These are phyloP conservation scores for Penicillium sumatraense DNA, from an alignment of 2,329 filamentous ascomycete genomes.

Conservation along the genomic window DNA sequence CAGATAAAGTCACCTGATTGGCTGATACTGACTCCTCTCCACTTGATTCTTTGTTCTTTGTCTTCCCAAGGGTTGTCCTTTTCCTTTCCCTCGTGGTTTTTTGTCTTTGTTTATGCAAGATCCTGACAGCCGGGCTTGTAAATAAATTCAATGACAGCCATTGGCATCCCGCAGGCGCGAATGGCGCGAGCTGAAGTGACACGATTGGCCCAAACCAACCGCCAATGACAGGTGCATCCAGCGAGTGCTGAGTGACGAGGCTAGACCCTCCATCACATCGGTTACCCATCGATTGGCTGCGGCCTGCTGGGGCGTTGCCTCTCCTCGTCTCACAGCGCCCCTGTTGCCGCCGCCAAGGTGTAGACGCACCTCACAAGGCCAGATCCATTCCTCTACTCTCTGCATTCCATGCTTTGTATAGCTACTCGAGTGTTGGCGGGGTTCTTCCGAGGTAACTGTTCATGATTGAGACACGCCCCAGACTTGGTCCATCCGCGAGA, in stretches of 20 bases:
- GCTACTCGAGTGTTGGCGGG: background rate
- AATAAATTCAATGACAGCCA: constrained; percentile 1
- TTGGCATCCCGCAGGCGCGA: constrained; percentile 1
- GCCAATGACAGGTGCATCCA: constrained; percentile 19
- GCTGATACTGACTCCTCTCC: background rate
- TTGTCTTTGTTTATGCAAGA: background rate
- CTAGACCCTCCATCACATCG: constrained; percentile 25
- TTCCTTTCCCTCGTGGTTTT: too few species aligned
- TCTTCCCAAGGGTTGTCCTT: background rate
- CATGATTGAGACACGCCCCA: too few species aligned
- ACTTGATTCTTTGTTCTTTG: background rate
- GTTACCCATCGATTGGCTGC: constrained; percentile 21
- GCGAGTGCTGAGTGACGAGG: constrained; percentile 13
- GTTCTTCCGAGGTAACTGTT: background rate
- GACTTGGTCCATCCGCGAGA: background rate
- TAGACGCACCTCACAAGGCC: too few species aligned
- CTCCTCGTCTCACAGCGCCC: constrained; percentile 19
- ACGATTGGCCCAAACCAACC: background rate
- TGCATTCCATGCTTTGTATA: background rate
- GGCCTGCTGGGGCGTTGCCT: constrained; percentile 3
- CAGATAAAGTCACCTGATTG: background rate
- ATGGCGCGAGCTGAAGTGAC: background rate
- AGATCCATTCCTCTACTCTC: background rate
- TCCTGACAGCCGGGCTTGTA: too few species aligned
- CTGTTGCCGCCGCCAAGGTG: constrained; percentile 31